A percentile compares a stretch with the other conserved stretches of the same genome.
Evolutionary conservation across 2,329 filamentous ascomycete species (phyloP).

Genomic region (Knoxdaviesia capensis): DNA sequence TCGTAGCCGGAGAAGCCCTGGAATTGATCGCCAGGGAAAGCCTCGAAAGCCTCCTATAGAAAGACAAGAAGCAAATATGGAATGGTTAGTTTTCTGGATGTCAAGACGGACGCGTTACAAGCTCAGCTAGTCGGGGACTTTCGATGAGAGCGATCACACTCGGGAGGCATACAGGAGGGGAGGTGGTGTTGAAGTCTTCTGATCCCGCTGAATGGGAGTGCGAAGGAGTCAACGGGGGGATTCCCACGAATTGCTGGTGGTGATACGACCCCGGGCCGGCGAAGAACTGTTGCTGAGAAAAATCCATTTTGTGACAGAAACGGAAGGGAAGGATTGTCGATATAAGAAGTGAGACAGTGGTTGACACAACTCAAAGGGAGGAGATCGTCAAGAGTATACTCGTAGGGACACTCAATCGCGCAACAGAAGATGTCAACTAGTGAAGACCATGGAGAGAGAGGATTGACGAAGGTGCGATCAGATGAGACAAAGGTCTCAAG

Average conservation of each 20-base stretch:
- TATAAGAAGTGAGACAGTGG: no score
- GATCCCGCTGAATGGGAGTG: constrained; percentile 32
- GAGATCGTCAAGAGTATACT: no score
- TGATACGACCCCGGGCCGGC: no score
- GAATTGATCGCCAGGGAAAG: neutral
- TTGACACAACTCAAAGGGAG: no score
- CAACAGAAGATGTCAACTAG: no score
- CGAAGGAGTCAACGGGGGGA: constrained; percentile 32
- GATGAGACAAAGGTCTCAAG: no score
- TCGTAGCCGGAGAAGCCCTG: constrained; percentile 1
- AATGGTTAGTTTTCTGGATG: neutral
- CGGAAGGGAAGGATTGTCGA: no score
- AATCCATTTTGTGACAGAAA: no score
- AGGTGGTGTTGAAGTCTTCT: constrained; percentile 33
- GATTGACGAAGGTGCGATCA: no score
- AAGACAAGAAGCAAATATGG: constrained; percentile 1
- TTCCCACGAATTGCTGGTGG: constrained; percentile 24
- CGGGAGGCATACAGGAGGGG: constrained; percentile 28
- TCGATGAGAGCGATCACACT: neutral
- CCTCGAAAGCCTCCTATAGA: constrained; percentile 1
- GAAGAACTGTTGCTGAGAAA: no score
- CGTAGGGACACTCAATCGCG: no score
- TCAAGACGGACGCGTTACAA: neutral
- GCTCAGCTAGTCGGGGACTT: neutral
- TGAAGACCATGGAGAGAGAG: no score